phyloP scores from a whole-genome alignment of 2,329 filamentous ascomycete species.

The Hortaea sp. region DNA sequence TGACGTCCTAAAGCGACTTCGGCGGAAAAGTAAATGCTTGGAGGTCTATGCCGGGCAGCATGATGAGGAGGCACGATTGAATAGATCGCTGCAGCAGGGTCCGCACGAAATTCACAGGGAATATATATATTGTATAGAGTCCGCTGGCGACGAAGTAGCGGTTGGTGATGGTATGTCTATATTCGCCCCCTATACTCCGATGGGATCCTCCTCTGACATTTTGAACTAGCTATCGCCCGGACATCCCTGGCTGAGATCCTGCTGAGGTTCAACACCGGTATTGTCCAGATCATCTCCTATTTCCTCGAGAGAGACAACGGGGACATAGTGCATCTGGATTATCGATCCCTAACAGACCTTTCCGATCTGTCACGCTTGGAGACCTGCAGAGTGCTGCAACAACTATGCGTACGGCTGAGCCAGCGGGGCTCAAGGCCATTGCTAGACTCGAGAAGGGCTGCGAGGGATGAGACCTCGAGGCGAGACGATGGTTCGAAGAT shows the following conservation, averaged over 20 bases:
- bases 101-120: slow-evolving; percentile 33
- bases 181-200: background rate
- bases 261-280: slow-evolving; percentile 37
- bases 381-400: slow-evolving; percentile 31
- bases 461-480: too few species aligned
- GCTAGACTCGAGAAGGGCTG: too few species aligned
- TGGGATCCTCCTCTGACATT: background rate
- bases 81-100: slow-evolving; percentile 30
- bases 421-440: too few species aligned
- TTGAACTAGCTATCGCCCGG: slow-evolving; percentile 32
- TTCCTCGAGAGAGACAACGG: slow-evolving; percentile 31
- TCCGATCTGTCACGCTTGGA: slow-evolving; percentile 38
- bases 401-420: slow-evolving; percentile 24
- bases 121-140: slow-evolving; percentile 30
- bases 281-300: slow-evolving; percentile 36
- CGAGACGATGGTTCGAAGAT: slow-evolving; percentile 1
- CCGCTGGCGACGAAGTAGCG: slow-evolving; percentile 30
- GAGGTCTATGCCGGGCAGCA: slow-evolving; percentile 8
- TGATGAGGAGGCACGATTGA: slow-evolving; percentile 29
- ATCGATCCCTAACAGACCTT: slow-evolving; percentile 33
- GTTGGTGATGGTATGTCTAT: slow-evolving; percentile 33
- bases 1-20: slow-evolving; percentile 34
- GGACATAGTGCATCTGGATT: slow-evolving; percentile 27
- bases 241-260: slow-evolving; percentile 36
- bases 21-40: slow-evolving; percentile 9